Evolutionary conservation across 352 stramenopile species (phyloP), one percentile per base, ranked within the genome.

Genomic region (Phytophthora kernoviae): DNA sequence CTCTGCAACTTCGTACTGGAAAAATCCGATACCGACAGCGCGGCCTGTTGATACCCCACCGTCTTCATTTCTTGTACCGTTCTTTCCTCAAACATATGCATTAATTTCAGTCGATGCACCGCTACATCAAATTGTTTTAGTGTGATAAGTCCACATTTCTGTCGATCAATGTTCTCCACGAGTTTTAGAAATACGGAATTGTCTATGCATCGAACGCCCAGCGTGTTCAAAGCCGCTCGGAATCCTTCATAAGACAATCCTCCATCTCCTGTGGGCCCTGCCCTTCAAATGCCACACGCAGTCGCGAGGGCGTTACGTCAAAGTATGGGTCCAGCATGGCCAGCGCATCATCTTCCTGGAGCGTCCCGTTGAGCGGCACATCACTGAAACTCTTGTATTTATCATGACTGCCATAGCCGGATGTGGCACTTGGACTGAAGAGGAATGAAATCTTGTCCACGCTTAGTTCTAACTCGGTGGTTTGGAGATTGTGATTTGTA

Each of bases 281-380:
- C 79, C 88, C 81, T 53, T 92, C 76, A 65, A 90, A 94, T 3
- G 81, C 83, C 39, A 82, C 73, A 39, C 77, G 80, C 26, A 93
- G 61, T 2, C 86, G 70, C 33, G 84, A 90, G n/a, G 71, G 57
- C 15, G 84, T 94, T 42, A 94, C 81, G 53, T 94, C 86, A 54
- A 94, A 94, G 66, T 92, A 93, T 55, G 86, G 86, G 32, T 94
- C 84, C n/a, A 94, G 53, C 45, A 93, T 91, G 33, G 85, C 88
- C 20, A 94, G 77, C 62, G 86, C 75, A 51, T 94, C 84, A 69
- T 88, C 64, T 21, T 82, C 58, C 55, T 69, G 57, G 17, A 64
- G 60, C 21, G 69, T 53, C 21, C 67, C 58, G 43, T 81, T 73
- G 26, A 82, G 65, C 24, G 55, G 52, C n/a, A 63, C 46, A 5